These are phyloP conservation scores for Nemania sp. DNA, from an alignment of 2,329 filamentous ascomycete species.

Conservation along the genomic window DNA sequence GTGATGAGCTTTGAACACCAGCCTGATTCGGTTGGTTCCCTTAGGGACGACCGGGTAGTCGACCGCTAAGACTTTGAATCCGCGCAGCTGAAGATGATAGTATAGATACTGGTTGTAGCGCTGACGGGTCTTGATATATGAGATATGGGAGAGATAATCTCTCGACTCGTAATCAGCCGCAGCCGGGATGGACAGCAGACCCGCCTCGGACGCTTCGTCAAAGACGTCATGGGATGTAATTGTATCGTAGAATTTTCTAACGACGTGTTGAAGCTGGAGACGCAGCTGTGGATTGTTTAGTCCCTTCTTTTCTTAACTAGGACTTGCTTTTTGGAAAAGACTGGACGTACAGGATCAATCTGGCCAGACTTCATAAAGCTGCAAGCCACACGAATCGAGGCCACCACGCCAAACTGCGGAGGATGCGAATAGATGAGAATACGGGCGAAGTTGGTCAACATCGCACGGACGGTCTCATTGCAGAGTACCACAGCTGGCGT, in stretches of 20 bases:
- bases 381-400: too few species aligned
- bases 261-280: not conserved
- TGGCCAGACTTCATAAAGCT: too few species aligned
- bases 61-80: constrained; percentile 38
- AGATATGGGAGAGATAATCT: not conserved
- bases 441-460: too few species aligned
- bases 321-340: too few species aligned
- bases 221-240: not conserved
- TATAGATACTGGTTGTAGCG: constrained; percentile 32
- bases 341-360: too few species aligned
- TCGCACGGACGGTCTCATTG: not conserved
- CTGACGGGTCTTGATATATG: not conserved
- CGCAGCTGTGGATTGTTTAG: too few species aligned
- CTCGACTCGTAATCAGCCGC: not conserved
- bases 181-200: not conserved
- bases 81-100: constrained; percentile 31
- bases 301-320: too few species aligned
- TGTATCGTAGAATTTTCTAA: too few species aligned
- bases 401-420: too few species aligned
- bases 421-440: too few species aligned
- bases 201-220: not conserved
- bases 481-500: not conserved
- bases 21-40: constrained; percentile 41
- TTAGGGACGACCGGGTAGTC: constrained; percentile 46
- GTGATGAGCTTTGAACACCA: constrained; percentile 49